Percentiles rank a stretch among this genome's conserved stretches.
Evolutionary conservation across 1,139 yeast species (phyloP).

Genomic region (Suhomyces maxii): DNA sequence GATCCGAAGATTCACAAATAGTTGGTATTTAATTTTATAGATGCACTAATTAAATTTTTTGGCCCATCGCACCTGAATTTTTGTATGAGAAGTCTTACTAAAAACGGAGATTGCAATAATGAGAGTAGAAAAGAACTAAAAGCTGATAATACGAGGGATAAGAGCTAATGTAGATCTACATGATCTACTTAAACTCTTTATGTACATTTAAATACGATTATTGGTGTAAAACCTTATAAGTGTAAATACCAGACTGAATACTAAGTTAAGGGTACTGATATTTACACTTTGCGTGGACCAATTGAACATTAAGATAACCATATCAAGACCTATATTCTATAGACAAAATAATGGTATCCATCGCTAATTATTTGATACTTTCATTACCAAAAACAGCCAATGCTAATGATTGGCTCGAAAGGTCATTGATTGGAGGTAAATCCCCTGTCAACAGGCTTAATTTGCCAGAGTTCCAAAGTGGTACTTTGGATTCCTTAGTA

Average conservation of each 20-base stretch:
- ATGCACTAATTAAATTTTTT: constrained; percentile 9
- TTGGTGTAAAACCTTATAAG: not conserved
- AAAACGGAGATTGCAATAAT: not conserved
- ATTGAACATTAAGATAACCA: constrained; percentile 5
- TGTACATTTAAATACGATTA: no score
- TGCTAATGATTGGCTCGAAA: constrained; percentile 46
- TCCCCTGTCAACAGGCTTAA: constrained; percentile 46
- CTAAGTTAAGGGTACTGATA: not conserved
- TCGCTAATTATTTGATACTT: constrained; percentile 47
- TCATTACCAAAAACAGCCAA: constrained; percentile 55
- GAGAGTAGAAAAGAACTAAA: not conserved
- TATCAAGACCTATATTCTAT: not conserved
- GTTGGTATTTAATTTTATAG: not conserved
- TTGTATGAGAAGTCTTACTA: not conserved
- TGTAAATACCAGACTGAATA: constrained; percentile 4
- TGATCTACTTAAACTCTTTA: no score
- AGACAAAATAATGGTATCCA: constrained; percentile 19
- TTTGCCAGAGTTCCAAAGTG: constrained; percentile 90
- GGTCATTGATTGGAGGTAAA: constrained; percentile 45
- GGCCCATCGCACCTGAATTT: constrained; percentile 11
- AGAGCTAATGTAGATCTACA: not conserved
- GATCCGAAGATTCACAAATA: not conserved
- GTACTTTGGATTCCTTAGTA: constrained; percentile 89
- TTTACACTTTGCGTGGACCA: constrained; percentile 8
- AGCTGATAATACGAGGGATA: not conserved